Base-by-base conservation (phyloP, 2,329 filamentous ascomycete genomes). In the Nakataea oryzae region DNA sequence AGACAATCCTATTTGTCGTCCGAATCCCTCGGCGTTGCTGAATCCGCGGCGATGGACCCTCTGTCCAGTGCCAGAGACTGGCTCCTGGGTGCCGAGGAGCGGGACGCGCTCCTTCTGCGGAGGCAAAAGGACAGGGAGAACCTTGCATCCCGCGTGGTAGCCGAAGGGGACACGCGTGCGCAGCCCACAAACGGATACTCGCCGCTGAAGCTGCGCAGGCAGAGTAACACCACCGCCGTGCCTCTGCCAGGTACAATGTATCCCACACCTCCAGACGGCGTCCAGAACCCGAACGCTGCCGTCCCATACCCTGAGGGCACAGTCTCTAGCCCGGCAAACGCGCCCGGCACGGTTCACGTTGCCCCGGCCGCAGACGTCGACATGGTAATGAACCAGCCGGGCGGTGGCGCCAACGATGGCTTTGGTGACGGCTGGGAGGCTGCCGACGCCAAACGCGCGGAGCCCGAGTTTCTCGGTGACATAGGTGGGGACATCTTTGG, bases 401-500 rank as follows among this genome's bases (percentile, higher is more conserved):
- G 64, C 66, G 41, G 7, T 24, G 65, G 65, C 32, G 54, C 63
- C 2, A 63, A 64, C 21, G 74, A 74, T 28, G 29, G 68, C n/a
- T 75, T 75, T 62, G 65, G 64, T 9, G 74, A 73, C n/a, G 70
- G 68, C 12, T 79, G 78, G 78, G 77, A 76, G 2, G 69, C 70
- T 9, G 61, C 69, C 26, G 80, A 82, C 47, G 57, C 69, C 0
- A 83, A 81, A 66, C 74, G 76, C 57, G 78, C 81, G 58, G 77
- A 77, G 9, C 72, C 70, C 8, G 74, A 87, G 67, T 75, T 91
- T 6, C 90, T 90, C 69, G 86, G 82, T 26, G 87, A 90, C 62
- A 79, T 89, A 66, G 86, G 86, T 14, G 83, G 82, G 11, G 87
- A 90, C 66, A 83, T 88, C 66, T 91, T 90, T 73, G 86, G 81